These are phyloP conservation scores for Tolypocladium guangdongense DNA, from an alignment of 2,329 filamentous ascomycete species.

Conservation along the genomic window DNA sequence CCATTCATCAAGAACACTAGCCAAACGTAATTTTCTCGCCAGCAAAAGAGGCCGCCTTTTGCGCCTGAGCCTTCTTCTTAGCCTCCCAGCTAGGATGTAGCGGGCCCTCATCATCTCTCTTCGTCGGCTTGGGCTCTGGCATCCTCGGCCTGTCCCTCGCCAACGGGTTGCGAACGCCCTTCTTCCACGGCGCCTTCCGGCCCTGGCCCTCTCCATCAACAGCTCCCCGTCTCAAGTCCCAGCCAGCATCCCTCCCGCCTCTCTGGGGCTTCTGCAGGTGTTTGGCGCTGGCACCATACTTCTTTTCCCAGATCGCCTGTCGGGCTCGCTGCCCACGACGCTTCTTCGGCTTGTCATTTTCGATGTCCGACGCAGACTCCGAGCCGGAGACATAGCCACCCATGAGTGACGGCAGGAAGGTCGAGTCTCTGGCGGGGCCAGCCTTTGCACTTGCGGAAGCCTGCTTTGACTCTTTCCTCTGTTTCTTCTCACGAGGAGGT, in stretches of 20 bases:
- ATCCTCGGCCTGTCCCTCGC: slow-evolving; percentile 9
- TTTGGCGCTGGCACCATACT: slow-evolving; percentile 61
- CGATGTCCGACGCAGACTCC: slow-evolving; percentile 58
- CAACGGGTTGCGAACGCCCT: slow-evolving; percentile 30
- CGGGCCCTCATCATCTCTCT: slow-evolving; percentile 37
- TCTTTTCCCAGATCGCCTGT: slow-evolving; percentile 70
- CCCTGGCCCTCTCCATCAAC: slow-evolving; percentile 31
- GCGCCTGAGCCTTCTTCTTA: slow-evolving; percentile 11
- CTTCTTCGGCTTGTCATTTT: slow-evolving; percentile 51
- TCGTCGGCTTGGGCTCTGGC: slow-evolving; percentile 19
- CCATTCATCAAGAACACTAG: slow-evolving; percentile 1
- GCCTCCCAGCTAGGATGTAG: slow-evolving; percentile 35
- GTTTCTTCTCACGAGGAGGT: slow-evolving; percentile 13
- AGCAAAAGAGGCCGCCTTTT: slow-evolving; percentile 9
- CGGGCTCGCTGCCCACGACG: slow-evolving; percentile 73
- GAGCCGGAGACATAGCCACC: slow-evolving; percentile 71
- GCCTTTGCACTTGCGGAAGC: slow-evolving; percentile 8
- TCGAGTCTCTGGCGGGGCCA: slow-evolving; percentile 29
- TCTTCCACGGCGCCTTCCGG: slow-evolving; percentile 40
- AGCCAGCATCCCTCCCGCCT: slow-evolving; percentile 35
- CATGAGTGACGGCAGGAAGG: slow-evolving; percentile 67
- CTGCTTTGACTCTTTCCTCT: slow-evolving; percentile 8
- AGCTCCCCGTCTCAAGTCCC: slow-evolving; percentile 47
- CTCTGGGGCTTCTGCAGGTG: slow-evolving; percentile 38
- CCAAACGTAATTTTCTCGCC: slow-evolving; percentile 14